Evolutionary conservation across 495 filamentous ascomycete species (phyloP), one percentile per base, ranked within the genome.

Genomic region (Patellaria atrata): DNA sequence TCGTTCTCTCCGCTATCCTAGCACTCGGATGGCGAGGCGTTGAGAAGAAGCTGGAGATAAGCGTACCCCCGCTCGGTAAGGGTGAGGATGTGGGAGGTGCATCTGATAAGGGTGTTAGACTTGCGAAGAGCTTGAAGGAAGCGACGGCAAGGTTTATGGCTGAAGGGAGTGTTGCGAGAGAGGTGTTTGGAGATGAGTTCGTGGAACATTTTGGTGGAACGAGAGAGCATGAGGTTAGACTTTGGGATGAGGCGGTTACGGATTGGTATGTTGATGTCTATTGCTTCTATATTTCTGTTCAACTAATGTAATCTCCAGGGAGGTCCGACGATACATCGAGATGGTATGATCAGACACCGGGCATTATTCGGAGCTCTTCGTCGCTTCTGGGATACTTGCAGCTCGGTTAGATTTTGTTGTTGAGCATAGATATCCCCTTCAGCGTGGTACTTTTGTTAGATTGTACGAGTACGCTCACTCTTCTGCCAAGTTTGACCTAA

Each of bases 201-300:
- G 86, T 97, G 5, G 84, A 94, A 3, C 91, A 97, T 52, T 97
- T 72, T 63, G 81, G 77, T 3, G 89, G 89, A 5, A 94, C 89
- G 15, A 72, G 89, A 39, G 80, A 87, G 48, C 86, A 97, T 57
- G 89, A 97, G 56, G 67, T 85, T 45, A 63, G 75, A 40, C 57
- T 93, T 12, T 97, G 84, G 83, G 84, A 97, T 52, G 86, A 94
- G 53, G 82, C 84, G 1, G 84, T 93, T 5, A 93, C 85, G 16
- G 86, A 93, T 56, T 94, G 85, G 84, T 82, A 59, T 44, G 73
- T 68, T 10, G 15, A 15, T 16, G n/a, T n/a, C 32, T 13, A n/a
- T 28, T 40, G 23, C n/a, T 36, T 25, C 16, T 22, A 23, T 13
- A 10, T 14, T 16, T 12, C 18, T 17, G 19, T 33, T 27, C 30